Conservation (phyloP, 768 basidiomycete species). For the Peribolospora kevripleyi region DNA sequence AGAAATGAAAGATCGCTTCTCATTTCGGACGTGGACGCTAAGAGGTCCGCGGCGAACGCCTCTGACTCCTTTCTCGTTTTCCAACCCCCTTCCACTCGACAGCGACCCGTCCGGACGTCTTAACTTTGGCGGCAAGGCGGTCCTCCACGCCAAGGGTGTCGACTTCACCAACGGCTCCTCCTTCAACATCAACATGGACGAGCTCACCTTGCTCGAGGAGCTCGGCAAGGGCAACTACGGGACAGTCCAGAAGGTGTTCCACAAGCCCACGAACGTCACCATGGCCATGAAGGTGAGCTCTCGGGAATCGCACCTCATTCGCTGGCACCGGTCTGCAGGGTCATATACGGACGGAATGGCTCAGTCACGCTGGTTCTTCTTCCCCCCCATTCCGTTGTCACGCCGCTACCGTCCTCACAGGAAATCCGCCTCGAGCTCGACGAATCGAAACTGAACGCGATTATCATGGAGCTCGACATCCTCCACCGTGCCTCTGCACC, state of each 20-base stretch:
- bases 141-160: conserved; percentile 67
- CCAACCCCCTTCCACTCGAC: not conserved
- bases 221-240: conserved; percentile 93
- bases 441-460: conserved; percentile 72
- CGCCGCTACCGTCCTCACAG: conserved; percentile 23
- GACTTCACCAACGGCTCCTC: conserved; percentile 74
- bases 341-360: not conserved
- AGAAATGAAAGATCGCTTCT: too few species aligned
- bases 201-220: conserved; percentile 74
- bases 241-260: conserved; percentile 83
- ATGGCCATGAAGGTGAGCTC: conserved; percentile 92
- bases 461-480: conserved; percentile 97
- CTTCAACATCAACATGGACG: conserved; percentile 67
- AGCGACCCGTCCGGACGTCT: conserved; percentile 93
- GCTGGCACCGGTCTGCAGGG: too few species aligned
- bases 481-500: conserved; percentile 77
- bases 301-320: not conserved
- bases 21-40: not conserved
- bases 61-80: not conserved
- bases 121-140: conserved; percentile 78
- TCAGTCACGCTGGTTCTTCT: not conserved
- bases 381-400: too few species aligned
- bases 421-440: conserved; percentile 95
- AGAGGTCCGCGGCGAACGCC: not conserved
- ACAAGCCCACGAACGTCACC: conserved; percentile 74